A percentile compares a stretch with the other conserved stretches of the same genome.
These are phyloP conservation scores for Thelephora terrestris DNA, from an alignment of 1,284 basidiomycete genomes.

Conservation along the genomic window DNA sequence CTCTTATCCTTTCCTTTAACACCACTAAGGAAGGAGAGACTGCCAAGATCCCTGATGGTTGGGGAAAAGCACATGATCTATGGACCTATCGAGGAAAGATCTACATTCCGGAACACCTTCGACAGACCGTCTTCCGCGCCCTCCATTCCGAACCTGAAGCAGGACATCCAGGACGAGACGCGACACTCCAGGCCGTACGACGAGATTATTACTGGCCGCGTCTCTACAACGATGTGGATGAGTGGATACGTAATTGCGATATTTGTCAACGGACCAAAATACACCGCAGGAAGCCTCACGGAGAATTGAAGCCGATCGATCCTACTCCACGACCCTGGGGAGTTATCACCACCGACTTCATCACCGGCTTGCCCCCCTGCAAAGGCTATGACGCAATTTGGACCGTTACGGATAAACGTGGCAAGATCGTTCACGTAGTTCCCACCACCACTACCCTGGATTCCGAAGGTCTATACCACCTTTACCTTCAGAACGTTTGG, in stretches of 20 bases:
- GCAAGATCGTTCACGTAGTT: slow-evolving; percentile 23
- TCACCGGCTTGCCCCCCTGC: slow-evolving; percentile 24
- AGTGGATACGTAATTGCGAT: no score
- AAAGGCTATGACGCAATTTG: slow-evolving; percentile 27
- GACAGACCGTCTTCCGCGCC: slow-evolving; percentile 4
- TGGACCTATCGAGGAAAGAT: slow-evolving; percentile 12
- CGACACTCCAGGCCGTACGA: no score
- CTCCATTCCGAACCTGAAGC: neutral
- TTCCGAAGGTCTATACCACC: slow-evolving; percentile 15
- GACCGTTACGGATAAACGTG: slow-evolving; percentile 25
- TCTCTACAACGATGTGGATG: neutral
- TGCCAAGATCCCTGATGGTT: no score
- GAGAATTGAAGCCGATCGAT: neutral
- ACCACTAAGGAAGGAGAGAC: no score
- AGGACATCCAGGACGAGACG: no score
- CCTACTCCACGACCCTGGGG: neutral
- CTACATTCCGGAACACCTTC: slow-evolving; percentile 12
- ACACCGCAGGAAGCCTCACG: neutral
- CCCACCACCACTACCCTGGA: slow-evolving; percentile 20
- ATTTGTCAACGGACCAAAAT: neutral
- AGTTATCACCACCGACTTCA: slow-evolving; percentile 20
- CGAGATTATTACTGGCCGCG: no score
- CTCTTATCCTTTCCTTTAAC: neutral
- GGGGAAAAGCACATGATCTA: neutral
- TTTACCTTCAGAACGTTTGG: slow-evolving; percentile 21